Percentiles rank a stretch among this genome's conserved stretches.
Conservation (phyloP, 768 basidiomycete species). For the Tricholoma hemisulphureum region DNA sequence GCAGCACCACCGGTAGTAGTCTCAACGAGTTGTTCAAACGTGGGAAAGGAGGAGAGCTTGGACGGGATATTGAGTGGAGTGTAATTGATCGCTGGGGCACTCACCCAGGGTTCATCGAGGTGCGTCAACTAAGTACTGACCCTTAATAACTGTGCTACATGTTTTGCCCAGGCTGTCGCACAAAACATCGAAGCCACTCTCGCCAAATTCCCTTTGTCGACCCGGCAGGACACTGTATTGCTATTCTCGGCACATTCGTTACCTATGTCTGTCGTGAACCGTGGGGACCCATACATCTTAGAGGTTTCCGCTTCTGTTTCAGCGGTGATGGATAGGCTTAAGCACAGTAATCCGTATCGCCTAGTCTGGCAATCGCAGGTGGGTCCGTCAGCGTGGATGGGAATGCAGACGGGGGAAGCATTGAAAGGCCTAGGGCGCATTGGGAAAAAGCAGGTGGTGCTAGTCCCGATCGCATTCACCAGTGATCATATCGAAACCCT, state of each 20-base stretch:
- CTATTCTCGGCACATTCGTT: conserved; percentile 97
- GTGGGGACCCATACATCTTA: conserved; percentile 94
- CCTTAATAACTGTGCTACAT: conserved; percentile 6
- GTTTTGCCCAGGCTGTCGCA: conserved; percentile 70
- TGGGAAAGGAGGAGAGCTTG: conserved; percentile 60
- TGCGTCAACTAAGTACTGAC: conserved; percentile 32
- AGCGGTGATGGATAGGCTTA: conserved; percentile 87
- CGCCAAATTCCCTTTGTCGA: conserved; percentile 68
- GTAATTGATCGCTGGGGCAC: conserved; percentile 99
- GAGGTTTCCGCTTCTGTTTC: conserved; percentile 95
- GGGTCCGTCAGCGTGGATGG: conserved; percentile 97
- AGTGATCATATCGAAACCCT: conserved; percentile 99
- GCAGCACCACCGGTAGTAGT: conserved; percentile 97
- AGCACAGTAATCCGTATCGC: conserved; percentile 81
- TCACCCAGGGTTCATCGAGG: conserved; percentile 92
- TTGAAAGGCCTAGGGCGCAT: conserved; percentile 82
- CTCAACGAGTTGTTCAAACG: conserved; percentile 85
- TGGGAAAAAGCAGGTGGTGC: conserved; percentile 71
- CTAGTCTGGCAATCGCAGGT: conserved; percentile 98
- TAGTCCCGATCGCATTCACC: conserved; percentile 97
- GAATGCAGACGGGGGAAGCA: conserved; percentile 91
- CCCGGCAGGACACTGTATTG: conserved; percentile 73
- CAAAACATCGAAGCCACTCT: conserved; percentile 85
- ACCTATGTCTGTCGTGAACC: conserved; percentile 97
- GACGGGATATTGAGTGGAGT: conserved; percentile 82